Evolutionary conservation across 495 filamentous ascomycete genomes (phyloP).

Genomic region (Collariella sp.): DNA sequence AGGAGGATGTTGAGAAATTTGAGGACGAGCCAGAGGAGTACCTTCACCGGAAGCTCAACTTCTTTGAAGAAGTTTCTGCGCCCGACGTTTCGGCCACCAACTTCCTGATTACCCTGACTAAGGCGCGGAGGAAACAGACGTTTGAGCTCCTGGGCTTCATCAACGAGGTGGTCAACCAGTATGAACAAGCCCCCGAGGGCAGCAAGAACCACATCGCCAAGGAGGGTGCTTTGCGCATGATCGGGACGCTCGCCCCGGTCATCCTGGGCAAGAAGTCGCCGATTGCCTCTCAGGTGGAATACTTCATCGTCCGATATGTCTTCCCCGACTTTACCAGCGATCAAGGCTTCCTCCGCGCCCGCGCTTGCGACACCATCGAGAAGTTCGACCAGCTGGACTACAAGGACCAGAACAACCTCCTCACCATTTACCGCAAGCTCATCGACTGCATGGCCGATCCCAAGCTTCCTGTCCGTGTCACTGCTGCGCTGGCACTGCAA

Average conservation of each 20-base stretch:
- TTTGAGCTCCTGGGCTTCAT: slow-evolving; percentile 90
- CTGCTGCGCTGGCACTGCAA: slow-evolving; percentile 88
- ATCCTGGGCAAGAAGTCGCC: slow-evolving; percentile 97
- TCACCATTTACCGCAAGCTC: slow-evolving; percentile 93
- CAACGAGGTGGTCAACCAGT: slow-evolving; percentile 82
- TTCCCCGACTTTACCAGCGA: slow-evolving; percentile 95
- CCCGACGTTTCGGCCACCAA: slow-evolving; percentile 96
- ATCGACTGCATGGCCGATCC: slow-evolving; percentile 92
- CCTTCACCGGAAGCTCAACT: slow-evolving; percentile 92
- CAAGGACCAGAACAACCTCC: slow-evolving; percentile 87
- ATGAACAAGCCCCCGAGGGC: slow-evolving; percentile 69
- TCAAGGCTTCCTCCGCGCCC: slow-evolving; percentile 87
- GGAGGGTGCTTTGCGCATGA: slow-evolving; percentile 95
- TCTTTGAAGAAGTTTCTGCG: slow-evolving; percentile 92
- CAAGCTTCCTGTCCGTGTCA: slow-evolving; percentile 85
- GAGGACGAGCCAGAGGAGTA: slow-evolving; percentile 92
- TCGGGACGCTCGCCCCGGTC: slow-evolving; percentile 85
- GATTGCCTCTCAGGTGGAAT: slow-evolving; percentile 96
- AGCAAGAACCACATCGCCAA: slow-evolving; percentile 90
- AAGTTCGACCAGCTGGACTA: slow-evolving; percentile 96
- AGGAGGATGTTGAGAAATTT: slow-evolving; percentile 91
- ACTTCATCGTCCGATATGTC: slow-evolving; percentile 95
- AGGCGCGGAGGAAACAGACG: slow-evolving; percentile 88
- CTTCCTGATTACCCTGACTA: slow-evolving; percentile 89
- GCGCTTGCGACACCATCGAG: slow-evolving; percentile 93